phyloP scores from a whole-genome alignment of 495 filamentous ascomycete genomes.

The Barbatosphaeria neglecta region DNA sequence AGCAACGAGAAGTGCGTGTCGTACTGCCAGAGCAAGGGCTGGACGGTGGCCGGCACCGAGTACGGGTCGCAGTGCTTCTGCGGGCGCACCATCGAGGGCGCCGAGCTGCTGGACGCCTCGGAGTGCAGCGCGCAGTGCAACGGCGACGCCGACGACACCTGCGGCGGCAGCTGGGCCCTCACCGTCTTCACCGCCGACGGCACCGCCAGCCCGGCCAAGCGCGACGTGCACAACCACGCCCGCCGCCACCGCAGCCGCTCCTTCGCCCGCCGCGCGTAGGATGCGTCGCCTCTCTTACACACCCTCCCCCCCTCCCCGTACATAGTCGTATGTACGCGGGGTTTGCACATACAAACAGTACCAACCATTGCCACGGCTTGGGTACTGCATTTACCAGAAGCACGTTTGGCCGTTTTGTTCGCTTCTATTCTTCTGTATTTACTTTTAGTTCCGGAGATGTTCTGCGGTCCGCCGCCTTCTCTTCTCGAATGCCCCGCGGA shows the following conservation, averaged over 20 bases:
- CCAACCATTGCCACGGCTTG: too few species aligned
- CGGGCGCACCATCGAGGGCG: conserved; percentile 33
- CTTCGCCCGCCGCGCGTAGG: background rate
- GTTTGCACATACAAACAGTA: too few species aligned
- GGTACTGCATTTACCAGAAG: too few species aligned
- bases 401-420: too few species aligned
- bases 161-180: conserved; percentile 34
- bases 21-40: conserved; percentile 41
- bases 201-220: conserved; percentile 1
- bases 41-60: conserved; percentile 49
- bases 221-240: conserved; percentile 14
- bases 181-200: conserved; percentile 27
- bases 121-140: conserved; percentile 33
- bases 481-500: too few species aligned
- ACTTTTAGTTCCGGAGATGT: too few species aligned
- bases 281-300: too few species aligned
- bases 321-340: too few species aligned
- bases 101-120: conserved; percentile 26
- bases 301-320: too few species aligned
- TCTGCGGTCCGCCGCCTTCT: too few species aligned
- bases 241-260: conserved; percentile 11
- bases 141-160: conserved; percentile 29
- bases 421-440: too few species aligned
- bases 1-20: conserved; percentile 48
- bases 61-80: conserved; percentile 57